These are phyloP conservation scores for Cupressus sempervirens DNA, from an alignment of 75 land plant species.

Conservation along the genomic window DNA sequence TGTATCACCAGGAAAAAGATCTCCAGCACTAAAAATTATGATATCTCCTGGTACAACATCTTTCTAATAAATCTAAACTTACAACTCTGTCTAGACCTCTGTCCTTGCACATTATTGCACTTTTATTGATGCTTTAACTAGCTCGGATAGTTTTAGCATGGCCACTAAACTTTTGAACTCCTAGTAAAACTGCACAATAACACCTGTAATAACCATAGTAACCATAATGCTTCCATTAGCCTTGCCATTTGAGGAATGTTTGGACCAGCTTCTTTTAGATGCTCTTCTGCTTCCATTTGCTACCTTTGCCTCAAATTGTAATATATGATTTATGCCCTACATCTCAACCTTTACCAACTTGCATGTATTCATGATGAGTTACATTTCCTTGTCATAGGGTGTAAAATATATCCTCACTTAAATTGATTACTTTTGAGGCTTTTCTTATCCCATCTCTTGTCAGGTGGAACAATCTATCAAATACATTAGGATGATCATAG, in stretches of 20 bases:
- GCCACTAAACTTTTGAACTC: conserved; percentile 54
- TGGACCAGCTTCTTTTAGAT: too few species aligned
- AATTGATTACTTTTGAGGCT: conserved; percentile 85
- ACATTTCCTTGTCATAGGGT: too few species aligned
- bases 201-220: conserved; percentile 42
- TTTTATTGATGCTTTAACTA: conserved; percentile 36
- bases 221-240: conserved; percentile 54
- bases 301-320: too few species aligned
- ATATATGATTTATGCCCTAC: too few species aligned
- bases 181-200: conserved; percentile 47
- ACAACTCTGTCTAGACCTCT: conserved; percentile 37
- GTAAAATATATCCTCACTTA: conserved; percentile 88
- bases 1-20: conserved; percentile 62
- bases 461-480: conserved; percentile 90
- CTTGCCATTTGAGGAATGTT: conserved; percentile 31
- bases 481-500: conserved; percentile 97
- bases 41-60: conserved; percentile 62
- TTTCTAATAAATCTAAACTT: conserved; percentile 51
- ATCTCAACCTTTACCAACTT: too few species aligned
- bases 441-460: conserved; percentile 95
- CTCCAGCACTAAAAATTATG: conserved; percentile 43
- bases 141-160: conserved; percentile 48
- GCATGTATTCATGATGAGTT: conserved; percentile 83
- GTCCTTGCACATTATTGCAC: conserved; percentile 50
- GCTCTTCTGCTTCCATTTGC: too few species aligned